Percentiles rank a stretch among this genome's conserved stretches.
Evolutionary conservation across 2,329 filamentous ascomycete species (phyloP).

Genomic region (Hymenoscyphus scutula): DNA sequence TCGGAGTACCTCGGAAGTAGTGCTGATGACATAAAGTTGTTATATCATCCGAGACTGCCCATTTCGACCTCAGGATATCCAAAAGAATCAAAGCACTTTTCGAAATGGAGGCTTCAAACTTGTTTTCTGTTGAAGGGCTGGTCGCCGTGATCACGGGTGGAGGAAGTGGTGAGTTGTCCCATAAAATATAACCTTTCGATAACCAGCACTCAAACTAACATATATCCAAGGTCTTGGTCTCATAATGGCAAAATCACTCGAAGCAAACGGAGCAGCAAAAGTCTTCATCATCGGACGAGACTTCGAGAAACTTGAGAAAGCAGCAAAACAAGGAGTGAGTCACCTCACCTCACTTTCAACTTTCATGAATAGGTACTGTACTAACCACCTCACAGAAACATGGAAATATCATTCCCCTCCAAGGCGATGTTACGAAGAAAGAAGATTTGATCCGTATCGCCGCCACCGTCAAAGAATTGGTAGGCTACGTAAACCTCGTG

Average conservation of each 20-base stretch:
- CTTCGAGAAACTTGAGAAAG: conserved; percentile 45
- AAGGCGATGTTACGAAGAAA: conserved; percentile 61
- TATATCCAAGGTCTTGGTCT: conserved; percentile 51
- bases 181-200: conserved; percentile 33
- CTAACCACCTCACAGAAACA: conserved; percentile 1
- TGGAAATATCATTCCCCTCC: conserved; percentile 28
- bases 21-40: neutral
- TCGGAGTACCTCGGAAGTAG: neutral
- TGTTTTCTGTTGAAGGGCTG: conserved; percentile 54
- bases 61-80: no score
- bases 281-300: conserved; percentile 58
- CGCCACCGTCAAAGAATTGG: conserved; percentile 50
- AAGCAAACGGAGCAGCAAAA: conserved; percentile 50
- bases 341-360: neutral
- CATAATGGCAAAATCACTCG: conserved; percentile 55
- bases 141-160: conserved; percentile 59
- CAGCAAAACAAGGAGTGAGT: conserved; percentile 37
- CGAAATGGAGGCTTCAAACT: conserved; percentile 21
- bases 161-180: conserved; percentile 43
- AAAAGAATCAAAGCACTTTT: neutral
- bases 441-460: conserved; percentile 56
- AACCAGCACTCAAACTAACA: neutral
- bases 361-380: neutral
- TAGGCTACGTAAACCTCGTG: conserved; percentile 59
- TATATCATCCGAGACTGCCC: no score